A percentile compares a stretch with the other conserved stretches of the same genome.
Conservation (phyloP, 2,329 filamentous ascomycete species). For the Orbilia quercus region DNA sequence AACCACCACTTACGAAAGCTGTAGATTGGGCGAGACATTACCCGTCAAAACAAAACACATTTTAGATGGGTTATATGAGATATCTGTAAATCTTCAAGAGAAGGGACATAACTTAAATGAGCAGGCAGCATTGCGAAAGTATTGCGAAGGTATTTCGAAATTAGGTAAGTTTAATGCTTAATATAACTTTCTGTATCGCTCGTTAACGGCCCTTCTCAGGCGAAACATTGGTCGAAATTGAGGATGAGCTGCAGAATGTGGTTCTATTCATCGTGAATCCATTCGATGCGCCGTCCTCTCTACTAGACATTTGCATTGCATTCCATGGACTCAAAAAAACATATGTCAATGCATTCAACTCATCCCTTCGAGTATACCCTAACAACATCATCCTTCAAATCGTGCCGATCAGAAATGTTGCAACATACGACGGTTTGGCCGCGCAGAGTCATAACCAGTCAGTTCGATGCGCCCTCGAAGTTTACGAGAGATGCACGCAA, state of each 20-base stretch:
- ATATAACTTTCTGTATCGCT: constrained; percentile 64
- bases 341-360: constrained; percentile 69
- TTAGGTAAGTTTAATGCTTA: constrained; percentile 59
- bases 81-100: constrained; percentile 51
- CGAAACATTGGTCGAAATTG: constrained; percentile 60
- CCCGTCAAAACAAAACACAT: constrained; percentile 63
- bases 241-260: constrained; percentile 68
- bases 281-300: constrained; percentile 70
- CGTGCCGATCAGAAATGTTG: constrained; percentile 75
- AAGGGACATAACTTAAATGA: constrained; percentile 47
- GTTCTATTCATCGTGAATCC: constrained; percentile 82
- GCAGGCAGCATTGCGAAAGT: constrained; percentile 47
- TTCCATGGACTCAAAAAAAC: constrained; percentile 78
- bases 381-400: constrained; percentile 83
- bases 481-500: constrained; percentile 77
- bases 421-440: constrained; percentile 72
- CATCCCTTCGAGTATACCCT: constrained; percentile 63
- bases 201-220: constrained; percentile 61
- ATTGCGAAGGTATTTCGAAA: constrained; percentile 57
- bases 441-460: constrained; percentile 73
- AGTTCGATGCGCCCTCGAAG: constrained; percentile 75
- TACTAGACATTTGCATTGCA: constrained; percentile 77
- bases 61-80: constrained; percentile 63
- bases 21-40: constrained; percentile 58
- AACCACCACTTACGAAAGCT: constrained; percentile 70